Evolutionary conservation across 1,139 yeast genomes (phyloP).

Genomic region (Diutina siamensis): DNA sequence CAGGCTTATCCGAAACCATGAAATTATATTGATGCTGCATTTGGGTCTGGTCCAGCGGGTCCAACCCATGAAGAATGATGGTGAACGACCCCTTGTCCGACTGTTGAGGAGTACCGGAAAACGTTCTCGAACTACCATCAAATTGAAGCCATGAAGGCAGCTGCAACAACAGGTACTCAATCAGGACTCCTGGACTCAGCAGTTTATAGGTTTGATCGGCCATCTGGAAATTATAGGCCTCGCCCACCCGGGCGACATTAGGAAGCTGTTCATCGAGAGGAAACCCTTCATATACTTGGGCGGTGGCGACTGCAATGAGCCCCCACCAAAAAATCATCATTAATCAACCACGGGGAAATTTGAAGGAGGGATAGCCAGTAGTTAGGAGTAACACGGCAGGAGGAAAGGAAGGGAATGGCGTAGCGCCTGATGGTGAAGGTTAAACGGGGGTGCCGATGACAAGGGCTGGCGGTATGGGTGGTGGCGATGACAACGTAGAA

Average conservation of each 20-base stretch:
- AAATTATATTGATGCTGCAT: slow-evolving; percentile 40
- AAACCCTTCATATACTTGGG: slow-evolving; percentile 45
- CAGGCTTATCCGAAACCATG: slow-evolving; percentile 44
- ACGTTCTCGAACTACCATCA: slow-evolving; percentile 46
- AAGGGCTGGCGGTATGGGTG: background rate
- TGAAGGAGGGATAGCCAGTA: background rate
- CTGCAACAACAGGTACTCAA: slow-evolving; percentile 43
- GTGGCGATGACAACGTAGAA: background rate
- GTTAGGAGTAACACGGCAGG: too few relatives aligned
- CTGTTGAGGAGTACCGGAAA: slow-evolving; percentile 58
- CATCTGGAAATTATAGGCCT: slow-evolving; percentile 53
- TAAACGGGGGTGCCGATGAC: background rate
- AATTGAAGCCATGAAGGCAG: slow-evolving; percentile 75
- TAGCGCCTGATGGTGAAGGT: background rate
- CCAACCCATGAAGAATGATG: slow-evolving; percentile 53
- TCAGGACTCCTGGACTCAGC: slow-evolving; percentile 20
- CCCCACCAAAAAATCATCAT: slow-evolving; percentile 9
- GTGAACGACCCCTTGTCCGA: slow-evolving; percentile 31
- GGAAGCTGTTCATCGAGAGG: slow-evolving; percentile 80
- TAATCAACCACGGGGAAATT: too few relatives aligned
- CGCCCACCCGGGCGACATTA: slow-evolving; percentile 66
- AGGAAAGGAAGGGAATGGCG: background rate
- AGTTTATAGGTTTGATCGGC: slow-evolving; percentile 64
- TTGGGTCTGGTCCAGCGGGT: slow-evolving; percentile 35
- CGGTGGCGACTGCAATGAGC: background rate